A percentile compares a stretch with the other conserved stretches of the same genome.
Evolutionary conservation across 371 early-diverging fungal species (phyloP).

Genomic region (Mucor racemosus): DNA sequence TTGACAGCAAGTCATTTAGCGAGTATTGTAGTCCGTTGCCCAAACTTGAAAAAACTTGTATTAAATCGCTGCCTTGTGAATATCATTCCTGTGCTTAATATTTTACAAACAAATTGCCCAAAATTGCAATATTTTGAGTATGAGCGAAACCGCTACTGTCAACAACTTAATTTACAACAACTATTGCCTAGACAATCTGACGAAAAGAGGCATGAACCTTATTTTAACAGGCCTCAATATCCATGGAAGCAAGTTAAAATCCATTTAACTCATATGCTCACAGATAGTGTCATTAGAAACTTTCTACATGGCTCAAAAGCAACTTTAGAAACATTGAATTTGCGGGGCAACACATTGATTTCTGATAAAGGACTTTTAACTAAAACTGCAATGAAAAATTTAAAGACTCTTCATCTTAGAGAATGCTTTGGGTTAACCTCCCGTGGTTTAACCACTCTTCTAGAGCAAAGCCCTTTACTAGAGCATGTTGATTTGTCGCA

Average conservation of each 20-base stretch:
- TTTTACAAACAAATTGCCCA: constrained; percentile 5
- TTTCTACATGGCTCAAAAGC: not conserved
- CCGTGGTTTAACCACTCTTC: not conserved
- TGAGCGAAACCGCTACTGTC: constrained; percentile 14
- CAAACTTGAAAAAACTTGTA: constrained; percentile 11
- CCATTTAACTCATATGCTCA: constrained; percentile 3
- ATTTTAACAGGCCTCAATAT: not conserved
- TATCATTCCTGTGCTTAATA: constrained; percentile 27
- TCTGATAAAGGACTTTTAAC: constrained; percentile 7
- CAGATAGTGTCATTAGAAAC: not conserved
- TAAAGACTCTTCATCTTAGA: constrained; percentile 11
- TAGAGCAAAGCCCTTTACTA: constrained; percentile 15
- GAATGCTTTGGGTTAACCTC: constrained; percentile 20
- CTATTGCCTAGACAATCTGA: not conserved
- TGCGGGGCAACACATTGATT: constrained; percentile 9
- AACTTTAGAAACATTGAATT: constrained; percentile 5
- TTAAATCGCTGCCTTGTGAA: constrained; percentile 28
- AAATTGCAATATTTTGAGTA: constrained; percentile 20
- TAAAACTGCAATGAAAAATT: not conserved
- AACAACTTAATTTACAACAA: constrained; percentile 5
- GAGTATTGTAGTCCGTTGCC: constrained; percentile 21
- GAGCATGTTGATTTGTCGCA: constrained; percentile 17
- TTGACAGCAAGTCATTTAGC: constrained; percentile 24
- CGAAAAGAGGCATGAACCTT: not conserved
- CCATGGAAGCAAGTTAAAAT: constrained; percentile 6